phyloP scores from a whole-genome alignment of 257 asterid genomes.

The Apocynum venetum region DNA sequence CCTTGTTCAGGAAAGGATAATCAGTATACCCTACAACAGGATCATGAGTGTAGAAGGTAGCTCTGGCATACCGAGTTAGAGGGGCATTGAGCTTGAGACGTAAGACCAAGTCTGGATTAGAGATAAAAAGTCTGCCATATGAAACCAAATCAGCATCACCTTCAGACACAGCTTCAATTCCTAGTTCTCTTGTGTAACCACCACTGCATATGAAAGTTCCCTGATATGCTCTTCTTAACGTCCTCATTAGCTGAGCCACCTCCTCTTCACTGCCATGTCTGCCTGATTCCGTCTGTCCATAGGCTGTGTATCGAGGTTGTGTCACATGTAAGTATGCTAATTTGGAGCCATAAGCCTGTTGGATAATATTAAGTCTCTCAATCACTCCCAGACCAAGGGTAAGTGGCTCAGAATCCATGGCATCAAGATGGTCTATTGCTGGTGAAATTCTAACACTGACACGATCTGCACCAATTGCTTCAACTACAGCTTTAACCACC shows the following conservation, averaged over 20 bases:
- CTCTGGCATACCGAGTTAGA: slow-evolving; percentile 46
- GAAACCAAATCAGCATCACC: slow-evolving; percentile 55
- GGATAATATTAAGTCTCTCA: slow-evolving; percentile 63
- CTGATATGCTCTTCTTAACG: slow-evolving; percentile 54
- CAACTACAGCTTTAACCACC: slow-evolving; percentile 53
- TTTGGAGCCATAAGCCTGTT: slow-evolving; percentile 34
- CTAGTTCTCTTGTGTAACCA: slow-evolving; percentile 46
- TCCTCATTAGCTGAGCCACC: slow-evolving; percentile 50
- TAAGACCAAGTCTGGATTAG: slow-evolving; percentile 64
- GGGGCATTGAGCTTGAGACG: slow-evolving; percentile 49
- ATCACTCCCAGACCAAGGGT: slow-evolving; percentile 69
- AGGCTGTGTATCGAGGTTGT: slow-evolving; percentile 81
- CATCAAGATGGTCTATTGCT: slow-evolving; percentile 91
- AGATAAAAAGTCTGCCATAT: slow-evolving; percentile 60
- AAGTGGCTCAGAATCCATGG: slow-evolving; percentile 79
- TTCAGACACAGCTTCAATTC: slow-evolving; percentile 37
- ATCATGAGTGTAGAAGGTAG: slow-evolving; percentile 56
- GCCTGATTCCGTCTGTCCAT: slow-evolving; percentile 74
- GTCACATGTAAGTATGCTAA: slow-evolving; percentile 79
- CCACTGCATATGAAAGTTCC: slow-evolving; percentile 61
- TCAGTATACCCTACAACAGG: slow-evolving; percentile 76
- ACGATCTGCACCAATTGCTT: slow-evolving; percentile 70
- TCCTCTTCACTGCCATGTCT: slow-evolving; percentile 69
- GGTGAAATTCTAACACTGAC: slow-evolving; percentile 88
- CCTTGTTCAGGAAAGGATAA: slow-evolving; percentile 50